These are phyloP conservation scores for Kwoniella shivajii DNA, from an alignment of 1,284 basidiomycete species.

Conservation along the genomic window DNA sequence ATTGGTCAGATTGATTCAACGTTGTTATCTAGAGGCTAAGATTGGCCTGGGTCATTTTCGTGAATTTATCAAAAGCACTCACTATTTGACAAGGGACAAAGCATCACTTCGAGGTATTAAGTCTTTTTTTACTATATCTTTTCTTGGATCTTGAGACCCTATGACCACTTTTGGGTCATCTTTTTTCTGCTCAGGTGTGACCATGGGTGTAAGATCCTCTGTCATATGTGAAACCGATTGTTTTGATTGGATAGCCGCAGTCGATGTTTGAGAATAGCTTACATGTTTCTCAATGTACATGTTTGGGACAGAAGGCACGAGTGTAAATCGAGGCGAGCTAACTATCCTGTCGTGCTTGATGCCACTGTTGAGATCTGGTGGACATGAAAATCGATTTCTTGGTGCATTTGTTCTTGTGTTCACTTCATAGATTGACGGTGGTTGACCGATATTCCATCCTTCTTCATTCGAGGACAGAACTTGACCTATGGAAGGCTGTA, in stretches of 20 bases:
- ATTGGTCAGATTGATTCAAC: no score
- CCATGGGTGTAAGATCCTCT: no score
- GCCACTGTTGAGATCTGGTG: background rate
- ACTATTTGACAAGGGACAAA: slow-evolving; percentile 40
- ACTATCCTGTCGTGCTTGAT: no score
- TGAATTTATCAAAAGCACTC: slow-evolving; percentile 14
- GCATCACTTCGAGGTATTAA: slow-evolving; percentile 35
- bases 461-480: background rate
- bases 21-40: no score
- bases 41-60: no score
- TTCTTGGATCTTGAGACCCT: slow-evolving; percentile 40
- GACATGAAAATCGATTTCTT: background rate
- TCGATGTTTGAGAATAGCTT: no score
- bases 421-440: background rate
- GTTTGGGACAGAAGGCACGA: no score
- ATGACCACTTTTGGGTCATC: slow-evolving; percentile 18
- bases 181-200: background rate
- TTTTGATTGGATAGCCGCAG: no score
- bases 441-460: slow-evolving; percentile 1
- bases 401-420: background rate
- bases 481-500: background rate
- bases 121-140: slow-evolving; percentile 43
- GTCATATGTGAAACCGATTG: no score
- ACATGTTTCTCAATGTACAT: no score
- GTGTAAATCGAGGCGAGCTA: no score